A percentile compares a stretch with the other conserved stretches of the same genome.
phyloP scores from a whole-genome alignment of 495 filamentous ascomycete species.

The Tuber melanosporum region DNA sequence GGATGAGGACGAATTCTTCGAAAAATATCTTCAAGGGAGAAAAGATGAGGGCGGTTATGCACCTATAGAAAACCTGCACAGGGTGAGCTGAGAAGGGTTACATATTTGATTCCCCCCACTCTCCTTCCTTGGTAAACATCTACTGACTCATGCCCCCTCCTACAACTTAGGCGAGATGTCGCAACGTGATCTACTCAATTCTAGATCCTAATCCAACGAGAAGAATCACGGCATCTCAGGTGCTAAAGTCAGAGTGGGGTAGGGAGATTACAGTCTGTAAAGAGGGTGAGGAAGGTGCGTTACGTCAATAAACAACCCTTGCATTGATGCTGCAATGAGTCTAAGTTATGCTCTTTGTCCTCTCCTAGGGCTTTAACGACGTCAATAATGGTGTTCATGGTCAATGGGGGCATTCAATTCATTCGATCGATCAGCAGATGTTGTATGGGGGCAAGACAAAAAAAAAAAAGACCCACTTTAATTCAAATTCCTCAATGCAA shows the following conservation, averaged over 20 bases:
- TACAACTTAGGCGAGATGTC: slow-evolving; percentile 71
- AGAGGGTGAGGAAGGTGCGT: slow-evolving; percentile 78
- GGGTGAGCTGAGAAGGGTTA: slow-evolving; percentile 59
- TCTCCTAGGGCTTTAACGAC: background rate
- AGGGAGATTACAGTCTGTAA: slow-evolving; percentile 94
- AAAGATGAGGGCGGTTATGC: slow-evolving; percentile 91
- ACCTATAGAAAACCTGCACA: slow-evolving; percentile 89
- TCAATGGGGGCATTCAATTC: background rate
- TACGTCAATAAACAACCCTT: slow-evolving; percentile 1
- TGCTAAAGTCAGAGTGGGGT: slow-evolving; percentile 97
- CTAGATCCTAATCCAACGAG: slow-evolving; percentile 88
- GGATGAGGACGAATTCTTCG: slow-evolving; percentile 95
- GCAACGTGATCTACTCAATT: slow-evolving; percentile 98
- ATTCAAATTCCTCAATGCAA: background rate
- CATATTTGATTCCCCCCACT: slow-evolving; percentile 1
- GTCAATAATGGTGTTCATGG: background rate
- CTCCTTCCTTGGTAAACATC: slow-evolving; percentile 13
- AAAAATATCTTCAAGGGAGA: slow-evolving; percentile 82
- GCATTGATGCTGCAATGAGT: background rate
- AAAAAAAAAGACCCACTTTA: background rate
- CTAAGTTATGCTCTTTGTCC: background rate
- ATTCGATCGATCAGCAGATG: background rate
- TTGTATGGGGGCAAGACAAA: background rate
- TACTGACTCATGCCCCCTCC: slow-evolving; percentile 42
- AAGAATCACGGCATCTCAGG: slow-evolving; percentile 91